Conservation (phyloP, 2,329 filamentous ascomycete genomes). For the Fragosphaeria purpurea region DNA sequence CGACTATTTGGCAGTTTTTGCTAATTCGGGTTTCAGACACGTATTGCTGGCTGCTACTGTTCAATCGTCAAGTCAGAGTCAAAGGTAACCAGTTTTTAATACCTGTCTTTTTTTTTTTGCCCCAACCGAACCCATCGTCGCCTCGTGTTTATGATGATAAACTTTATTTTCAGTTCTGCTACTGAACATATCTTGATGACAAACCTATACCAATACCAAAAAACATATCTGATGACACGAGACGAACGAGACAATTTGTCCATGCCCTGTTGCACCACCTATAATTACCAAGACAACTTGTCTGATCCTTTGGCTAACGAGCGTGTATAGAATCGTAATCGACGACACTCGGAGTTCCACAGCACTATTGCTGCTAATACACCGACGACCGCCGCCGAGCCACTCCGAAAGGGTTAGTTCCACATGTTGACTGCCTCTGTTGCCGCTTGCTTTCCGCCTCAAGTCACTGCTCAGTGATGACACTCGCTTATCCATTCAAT, state of each 20-base stretch:
- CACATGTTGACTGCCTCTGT: too few species aligned
- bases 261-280: too few species aligned
- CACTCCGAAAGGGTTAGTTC: too few species aligned
- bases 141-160: slow-evolving; percentile 52
- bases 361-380: too few species aligned
- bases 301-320: too few species aligned
- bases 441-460: too few species aligned
- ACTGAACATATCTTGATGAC: slow-evolving; percentile 58
- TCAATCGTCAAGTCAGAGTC: not conserved
- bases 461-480: slow-evolving; percentile 35
- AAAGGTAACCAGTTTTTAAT: not conserved
- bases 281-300: too few species aligned
- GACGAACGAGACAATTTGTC: not conserved
- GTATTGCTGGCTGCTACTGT: too few species aligned
- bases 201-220: slow-evolving; percentile 50
- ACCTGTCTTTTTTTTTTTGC: not conserved
- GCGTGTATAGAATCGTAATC: too few species aligned
- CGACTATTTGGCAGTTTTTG: not conserved
- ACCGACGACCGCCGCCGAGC: too few species aligned
- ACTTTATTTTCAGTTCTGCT: slow-evolving; percentile 61
- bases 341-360: too few species aligned
- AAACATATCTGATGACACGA: slow-evolving; percentile 29
- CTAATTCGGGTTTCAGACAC: too few species aligned
- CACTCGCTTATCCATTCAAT: slow-evolving; percentile 70
- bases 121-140: not conserved